phyloP scores from a whole-genome alignment of 2,329 filamentous ascomycete genomes.

The Colletotrichum endophyticum region DNA sequence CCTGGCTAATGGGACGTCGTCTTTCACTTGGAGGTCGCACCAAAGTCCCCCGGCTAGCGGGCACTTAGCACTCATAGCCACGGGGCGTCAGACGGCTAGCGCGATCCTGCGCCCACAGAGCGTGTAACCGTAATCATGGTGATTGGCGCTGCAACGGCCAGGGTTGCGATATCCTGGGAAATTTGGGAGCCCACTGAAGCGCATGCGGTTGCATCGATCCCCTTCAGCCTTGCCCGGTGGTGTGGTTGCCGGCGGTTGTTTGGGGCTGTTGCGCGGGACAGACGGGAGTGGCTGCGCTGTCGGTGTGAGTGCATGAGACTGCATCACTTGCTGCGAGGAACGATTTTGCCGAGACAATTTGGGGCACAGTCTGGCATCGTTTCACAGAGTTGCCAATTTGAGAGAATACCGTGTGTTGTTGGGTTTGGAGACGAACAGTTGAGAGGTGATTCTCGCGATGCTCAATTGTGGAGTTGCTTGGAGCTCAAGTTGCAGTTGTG shows the following conservation, averaged over 20 bases:
- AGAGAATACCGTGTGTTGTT: neutral
- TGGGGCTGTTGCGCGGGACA: neutral
- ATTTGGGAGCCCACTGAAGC: neutral
- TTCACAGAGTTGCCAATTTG: accelerated
- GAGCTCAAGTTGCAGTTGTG: neutral
- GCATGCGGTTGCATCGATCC: neutral
- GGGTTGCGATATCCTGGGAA: neutral
- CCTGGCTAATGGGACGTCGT: neutral
- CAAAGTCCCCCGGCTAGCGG: neutral
- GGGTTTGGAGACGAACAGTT: neutral
- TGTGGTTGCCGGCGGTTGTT: neutral
- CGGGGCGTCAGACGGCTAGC: slow-evolving; percentile 5
- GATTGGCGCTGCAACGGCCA: neutral
- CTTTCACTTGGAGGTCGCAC: neutral
- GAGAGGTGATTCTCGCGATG: neutral
- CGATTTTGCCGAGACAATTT: neutral
- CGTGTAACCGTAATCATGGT: neutral
- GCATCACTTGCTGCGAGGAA: neutral
- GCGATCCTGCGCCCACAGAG: neutral
- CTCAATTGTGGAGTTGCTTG: neutral
- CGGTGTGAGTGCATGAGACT: neutral
- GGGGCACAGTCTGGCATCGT: neutral
- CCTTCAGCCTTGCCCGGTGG: slow-evolving; percentile 2
- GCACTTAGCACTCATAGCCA: slow-evolving; percentile 1
- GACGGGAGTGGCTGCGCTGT: neutral